Evolutionary conservation across 441 rosid species (phyloP), one percentile per base, ranked within the genome.

Genomic region (Erodium trifolium): DNA sequence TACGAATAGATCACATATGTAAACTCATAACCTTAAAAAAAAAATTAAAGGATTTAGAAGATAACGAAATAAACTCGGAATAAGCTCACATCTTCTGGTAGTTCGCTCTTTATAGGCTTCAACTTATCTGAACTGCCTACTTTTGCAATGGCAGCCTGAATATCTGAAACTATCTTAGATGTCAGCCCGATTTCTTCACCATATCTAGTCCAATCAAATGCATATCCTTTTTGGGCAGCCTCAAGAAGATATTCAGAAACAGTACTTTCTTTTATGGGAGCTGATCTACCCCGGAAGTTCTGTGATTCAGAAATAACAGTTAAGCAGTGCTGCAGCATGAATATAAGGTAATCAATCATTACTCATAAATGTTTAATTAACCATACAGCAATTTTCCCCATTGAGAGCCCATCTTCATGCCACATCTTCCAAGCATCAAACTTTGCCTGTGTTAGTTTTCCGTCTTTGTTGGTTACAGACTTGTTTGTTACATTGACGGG

Each of bases 371-470:
- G 45, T 69, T 70, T 37, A 66, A 65, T 60, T 68, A 70, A 18
- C 71, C 79, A 66, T 81, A 84, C 87, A 10, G 85, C 83, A 63
- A 84, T 73, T 68, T 65, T 68, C 41, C 77, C 73, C 63, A 84
- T 45, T 60, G 87, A 70, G 27, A 78, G 76, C 67, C 83, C 82
- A 64, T 79, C 78, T 72, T 78, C 81, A 63, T 70, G 75, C 87
- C 87, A 84, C 82, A 78, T 73, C 69, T 70, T 81, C 87, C 87
- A 84, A 59, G 87, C 85, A 72, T 81, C 83, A 19, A 49, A 68
- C 70, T 84, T 84, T 0, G 85, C 85, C 4, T 82, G 72, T 17
- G 78, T 2, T 68, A 81, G 19, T 41, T 75, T 81, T 63, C 69
- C 68, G 49, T 65, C 71, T 18, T 57, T 55, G 72, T 59, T 76